phyloP scores from a whole-genome alignment of 768 basidiomycete species.

The Psilocybe cubensis region DNA sequence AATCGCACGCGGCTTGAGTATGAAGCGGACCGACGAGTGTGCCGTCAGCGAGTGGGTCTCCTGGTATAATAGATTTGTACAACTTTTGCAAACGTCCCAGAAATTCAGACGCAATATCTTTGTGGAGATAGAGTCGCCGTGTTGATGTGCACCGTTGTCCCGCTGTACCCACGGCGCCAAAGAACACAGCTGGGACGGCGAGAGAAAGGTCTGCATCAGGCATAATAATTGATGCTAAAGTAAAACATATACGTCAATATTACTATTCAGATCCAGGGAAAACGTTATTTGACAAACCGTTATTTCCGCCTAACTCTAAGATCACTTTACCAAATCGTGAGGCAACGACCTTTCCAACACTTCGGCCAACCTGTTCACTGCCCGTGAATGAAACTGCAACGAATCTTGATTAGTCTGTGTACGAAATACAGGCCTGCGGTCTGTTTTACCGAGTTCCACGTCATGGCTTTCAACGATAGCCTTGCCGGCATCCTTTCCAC shows the following conservation, averaged over 20 bases:
- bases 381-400: constrained; percentile 90
- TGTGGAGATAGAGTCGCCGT: constrained; percentile 87
- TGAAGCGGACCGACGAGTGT: constrained; percentile 92
- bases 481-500: constrained; percentile 80
- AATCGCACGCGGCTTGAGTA: constrained; percentile 63
- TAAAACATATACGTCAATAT: constrained; percentile 20
- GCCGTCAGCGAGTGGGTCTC: constrained; percentile 77
- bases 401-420: constrained; percentile 11
- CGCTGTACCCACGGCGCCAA: constrained; percentile 87
- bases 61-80: constrained; percentile 73
- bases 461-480: constrained; percentile 72
- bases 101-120: constrained; percentile 75
- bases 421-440: background rate
- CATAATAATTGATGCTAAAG: constrained; percentile 85
- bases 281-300: constrained; percentile 56
- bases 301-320: constrained; percentile 94
- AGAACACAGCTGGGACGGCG: constrained; percentile 90
- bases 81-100: constrained; percentile 72
- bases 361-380: constrained; percentile 83
- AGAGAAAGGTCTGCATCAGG: constrained; percentile 91
- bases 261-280: constrained; percentile 5
- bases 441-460: constrained; percentile 72
- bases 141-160: constrained; percentile 91
- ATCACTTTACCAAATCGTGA: constrained; percentile 89
- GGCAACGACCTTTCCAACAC: constrained; percentile 88